phyloP scores from a whole-genome alignment of 805 yeast species.

The Yamadazyma sp. region DNA sequence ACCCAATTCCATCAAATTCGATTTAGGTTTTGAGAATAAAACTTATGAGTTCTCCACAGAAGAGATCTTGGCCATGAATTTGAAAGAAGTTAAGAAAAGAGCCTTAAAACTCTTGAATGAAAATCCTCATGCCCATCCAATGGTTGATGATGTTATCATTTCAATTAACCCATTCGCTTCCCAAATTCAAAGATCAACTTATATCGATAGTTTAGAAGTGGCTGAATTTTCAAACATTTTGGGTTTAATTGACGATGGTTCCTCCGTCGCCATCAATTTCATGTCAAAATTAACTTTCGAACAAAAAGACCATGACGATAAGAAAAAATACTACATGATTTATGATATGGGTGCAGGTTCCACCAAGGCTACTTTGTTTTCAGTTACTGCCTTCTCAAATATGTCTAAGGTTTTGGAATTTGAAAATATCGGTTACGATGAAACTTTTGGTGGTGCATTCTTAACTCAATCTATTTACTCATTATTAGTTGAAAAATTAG shows the following conservation, averaged over 20 bases:
- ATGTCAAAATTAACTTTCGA: slow-evolving; percentile 51
- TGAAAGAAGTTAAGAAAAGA: slow-evolving; percentile 61
- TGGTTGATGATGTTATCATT: slow-evolving; percentile 64
- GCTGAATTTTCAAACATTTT: slow-evolving; percentile 61
- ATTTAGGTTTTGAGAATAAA: slow-evolving; percentile 34
- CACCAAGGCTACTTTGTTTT: slow-evolving; percentile 80
- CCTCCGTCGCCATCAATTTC: slow-evolving; percentile 85
- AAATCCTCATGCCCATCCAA: slow-evolving; percentile 46
- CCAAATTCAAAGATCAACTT: slow-evolving; percentile 64
- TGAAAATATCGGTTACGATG: slow-evolving; percentile 69
- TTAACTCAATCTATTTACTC: slow-evolving; percentile 67
- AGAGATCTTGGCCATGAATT: slow-evolving; percentile 81
- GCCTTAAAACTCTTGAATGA: slow-evolving; percentile 60
- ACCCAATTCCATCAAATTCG: slow-evolving; percentile 55
- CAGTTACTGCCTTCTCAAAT: slow-evolving; percentile 47
- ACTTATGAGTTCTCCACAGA: slow-evolving; percentile 50
- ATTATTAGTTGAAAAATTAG: slow-evolving; percentile 58
- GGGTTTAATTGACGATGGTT: slow-evolving; percentile 81
- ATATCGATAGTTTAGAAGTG: slow-evolving; percentile 67
- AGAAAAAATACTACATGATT: slow-evolving; percentile 60
- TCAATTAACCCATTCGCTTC: slow-evolving; percentile 74
- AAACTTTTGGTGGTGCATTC: slow-evolving; percentile 69
- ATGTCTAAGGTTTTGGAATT: slow-evolving; percentile 51
- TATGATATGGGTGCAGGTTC: slow-evolving; percentile 95
- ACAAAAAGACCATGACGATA: slow-evolving; percentile 29